Percentiles rank a stretch among this genome's conserved stretches.
Conservation (phyloP, 2,329 filamentous ascomycete species). For the Penicillium sp. region DNA sequence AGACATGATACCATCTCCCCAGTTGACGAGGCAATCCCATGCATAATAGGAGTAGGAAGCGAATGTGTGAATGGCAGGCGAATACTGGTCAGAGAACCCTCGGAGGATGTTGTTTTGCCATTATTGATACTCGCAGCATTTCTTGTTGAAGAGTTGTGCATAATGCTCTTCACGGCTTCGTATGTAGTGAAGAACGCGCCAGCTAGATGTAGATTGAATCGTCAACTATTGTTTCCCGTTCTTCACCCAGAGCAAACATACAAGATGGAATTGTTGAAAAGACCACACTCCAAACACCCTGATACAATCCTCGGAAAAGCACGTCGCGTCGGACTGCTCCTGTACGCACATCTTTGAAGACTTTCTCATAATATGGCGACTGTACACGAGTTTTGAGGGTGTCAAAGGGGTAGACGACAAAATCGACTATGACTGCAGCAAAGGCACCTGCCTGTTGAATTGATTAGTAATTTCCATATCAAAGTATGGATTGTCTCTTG, state of each 20-base stretch:
- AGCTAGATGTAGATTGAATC: slow-evolving; percentile 48
- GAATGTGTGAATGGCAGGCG: slow-evolving; percentile 35
- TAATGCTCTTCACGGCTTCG: slow-evolving; percentile 67
- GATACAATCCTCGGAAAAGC: slow-evolving; percentile 74
- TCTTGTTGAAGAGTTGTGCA: slow-evolving; percentile 52
- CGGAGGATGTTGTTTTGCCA: not conserved
- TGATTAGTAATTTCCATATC: not conserved
- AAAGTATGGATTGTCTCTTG: not conserved
- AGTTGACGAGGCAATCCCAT: slow-evolving; percentile 69
- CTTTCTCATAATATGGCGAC: slow-evolving; percentile 68
- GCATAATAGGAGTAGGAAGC: slow-evolving; percentile 67
- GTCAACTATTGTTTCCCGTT: not conserved
- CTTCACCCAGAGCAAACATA: slow-evolving; percentile 34
- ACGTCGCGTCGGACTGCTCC: slow-evolving; percentile 55
- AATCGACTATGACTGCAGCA: slow-evolving; percentile 81
- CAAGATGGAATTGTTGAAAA: slow-evolving; percentile 85
- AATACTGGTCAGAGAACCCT: slow-evolving; percentile 1
- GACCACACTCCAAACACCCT: slow-evolving; percentile 81
- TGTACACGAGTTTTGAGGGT: slow-evolving; percentile 87
- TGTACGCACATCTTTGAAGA: slow-evolving; percentile 61
- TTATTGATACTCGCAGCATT: slow-evolving; percentile 4
- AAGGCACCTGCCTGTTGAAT: slow-evolving; percentile 70
- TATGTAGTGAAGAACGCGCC: slow-evolving; percentile 90
- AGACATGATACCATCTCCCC: slow-evolving; percentile 84
- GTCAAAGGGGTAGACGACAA: slow-evolving; percentile 83